Conservation (phyloP, 2,329 filamentous ascomycete genomes). For the Dendrostoma leiphaemia region DNA sequence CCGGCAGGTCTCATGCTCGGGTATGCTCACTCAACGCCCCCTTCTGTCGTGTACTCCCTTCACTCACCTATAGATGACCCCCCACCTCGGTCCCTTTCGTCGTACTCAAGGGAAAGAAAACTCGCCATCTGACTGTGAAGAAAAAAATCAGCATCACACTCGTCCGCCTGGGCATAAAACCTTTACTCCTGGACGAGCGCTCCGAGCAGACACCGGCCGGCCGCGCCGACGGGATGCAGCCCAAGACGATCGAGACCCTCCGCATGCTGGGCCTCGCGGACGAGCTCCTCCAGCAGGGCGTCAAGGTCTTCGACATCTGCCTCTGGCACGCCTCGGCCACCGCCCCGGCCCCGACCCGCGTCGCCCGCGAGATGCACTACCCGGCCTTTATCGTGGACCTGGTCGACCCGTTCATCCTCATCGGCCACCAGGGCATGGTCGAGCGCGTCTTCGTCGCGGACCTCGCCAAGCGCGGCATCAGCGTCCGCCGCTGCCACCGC, state of each 20-base stretch:
- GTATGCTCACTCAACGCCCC: constrained; percentile 21
- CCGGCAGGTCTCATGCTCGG: constrained; percentile 57
- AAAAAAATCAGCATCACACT: constrained; percentile 15
- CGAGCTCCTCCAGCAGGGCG: constrained; percentile 57
- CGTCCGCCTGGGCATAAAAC: constrained; percentile 57
- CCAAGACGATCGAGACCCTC: constrained; percentile 71
- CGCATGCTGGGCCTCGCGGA: constrained; percentile 66
- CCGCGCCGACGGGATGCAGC: constrained; percentile 66
- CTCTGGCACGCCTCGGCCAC: background rate
- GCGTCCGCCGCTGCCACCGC: constrained; percentile 37
- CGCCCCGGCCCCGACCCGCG: constrained; percentile 37
- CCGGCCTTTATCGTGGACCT: constrained; percentile 30
- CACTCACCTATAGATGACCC: constrained; percentile 20
- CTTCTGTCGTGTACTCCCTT: background rate
- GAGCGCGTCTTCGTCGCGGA: constrained; percentile 56
- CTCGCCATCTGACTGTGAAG: background rate
- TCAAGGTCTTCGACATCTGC: constrained; percentile 63
- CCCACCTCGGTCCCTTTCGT: constrained; percentile 51
- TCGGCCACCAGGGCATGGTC: constrained; percentile 57
- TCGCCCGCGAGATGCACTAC: constrained; percentile 39
- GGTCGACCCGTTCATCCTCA: constrained; percentile 31
- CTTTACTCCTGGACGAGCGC: constrained; percentile 66
- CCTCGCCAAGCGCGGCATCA: constrained; percentile 46
- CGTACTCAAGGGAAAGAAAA: background rate
- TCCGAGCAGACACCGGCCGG: constrained; percentile 66